These are phyloP conservation scores for Pseudofabraea citricarpa DNA, from an alignment of 2,329 filamentous ascomycete genomes.

Conservation along the genomic window DNA sequence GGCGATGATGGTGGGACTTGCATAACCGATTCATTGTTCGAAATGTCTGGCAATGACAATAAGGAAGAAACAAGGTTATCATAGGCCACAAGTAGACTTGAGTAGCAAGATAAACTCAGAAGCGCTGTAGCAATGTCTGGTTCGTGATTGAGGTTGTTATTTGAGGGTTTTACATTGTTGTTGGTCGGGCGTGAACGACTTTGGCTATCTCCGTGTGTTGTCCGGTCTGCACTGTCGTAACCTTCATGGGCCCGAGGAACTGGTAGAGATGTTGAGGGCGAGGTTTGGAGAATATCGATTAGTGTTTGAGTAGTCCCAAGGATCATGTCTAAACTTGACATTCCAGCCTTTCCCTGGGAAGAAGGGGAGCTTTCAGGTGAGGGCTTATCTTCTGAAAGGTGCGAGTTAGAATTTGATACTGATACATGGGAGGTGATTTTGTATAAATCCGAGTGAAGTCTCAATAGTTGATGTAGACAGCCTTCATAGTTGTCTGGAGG, in stretches of 20 bases:
- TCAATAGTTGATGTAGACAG: neutral
- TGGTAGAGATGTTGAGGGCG: neutral
- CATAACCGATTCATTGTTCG: neutral
- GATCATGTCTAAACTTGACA: neutral
- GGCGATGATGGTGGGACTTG: neutral
- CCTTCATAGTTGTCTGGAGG: neutral
- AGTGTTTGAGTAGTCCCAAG: neutral
- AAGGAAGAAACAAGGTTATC: neutral
- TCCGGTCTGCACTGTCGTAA: neutral
- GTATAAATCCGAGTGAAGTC: neutral
- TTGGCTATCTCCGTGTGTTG: neutral
- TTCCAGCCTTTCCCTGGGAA: neutral
- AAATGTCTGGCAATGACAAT: neutral
- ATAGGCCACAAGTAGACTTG: neutral
- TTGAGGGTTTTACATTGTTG: neutral
- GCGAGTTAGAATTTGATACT: neutral
- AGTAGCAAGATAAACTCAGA: neutral
- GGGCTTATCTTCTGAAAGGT: neutral
- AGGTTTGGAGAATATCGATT: neutral
- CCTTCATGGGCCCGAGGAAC: neutral
- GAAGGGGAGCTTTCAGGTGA: neutral
- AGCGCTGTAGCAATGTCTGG: neutral
- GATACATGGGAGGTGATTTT: neutral
- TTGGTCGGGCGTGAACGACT: neutral
- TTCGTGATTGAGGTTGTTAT: neutral